phyloP scores from a whole-genome alignment of 306 rosid genomes.

The Luffa acutangula region DNA sequence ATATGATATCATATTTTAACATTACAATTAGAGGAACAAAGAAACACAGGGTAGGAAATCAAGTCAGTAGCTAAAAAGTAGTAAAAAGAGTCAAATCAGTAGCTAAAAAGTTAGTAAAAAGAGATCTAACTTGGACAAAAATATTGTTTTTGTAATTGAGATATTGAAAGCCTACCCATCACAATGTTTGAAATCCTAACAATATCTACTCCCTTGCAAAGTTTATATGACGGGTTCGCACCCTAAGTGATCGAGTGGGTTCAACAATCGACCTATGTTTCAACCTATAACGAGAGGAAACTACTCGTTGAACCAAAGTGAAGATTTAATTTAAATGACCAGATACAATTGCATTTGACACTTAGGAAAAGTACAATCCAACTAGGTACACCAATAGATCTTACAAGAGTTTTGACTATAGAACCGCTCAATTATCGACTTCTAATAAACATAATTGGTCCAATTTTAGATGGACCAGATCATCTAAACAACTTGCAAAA shows the following conservation, averaged over 20 bases:
- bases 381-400: not conserved
- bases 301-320: not conserved
- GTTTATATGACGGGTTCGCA: no score
- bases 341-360: not conserved
- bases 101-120: not conserved
- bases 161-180: no score
- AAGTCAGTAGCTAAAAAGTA: not conserved
- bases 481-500: not conserved
- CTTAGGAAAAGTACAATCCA: conserved; percentile 2
- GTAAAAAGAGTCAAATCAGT: not conserved
- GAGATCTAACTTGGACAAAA: not conserved
- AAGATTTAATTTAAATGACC: not conserved
- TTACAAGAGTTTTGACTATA: conserved; percentile 8
- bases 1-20: not conserved
- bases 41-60: not conserved
- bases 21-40: not conserved
- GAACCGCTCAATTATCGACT: not conserved
- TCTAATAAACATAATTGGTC: not conserved
- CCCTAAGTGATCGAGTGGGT: not conserved
- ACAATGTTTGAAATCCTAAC: no score
- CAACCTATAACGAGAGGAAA: not conserved
- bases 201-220: no score
- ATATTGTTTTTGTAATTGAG: no score
- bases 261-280: not conserved
- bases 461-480: no score